Evolutionary conservation across 768 basidiomycete species (phyloP).

Genomic region (Lentinula detonsa): DNA sequence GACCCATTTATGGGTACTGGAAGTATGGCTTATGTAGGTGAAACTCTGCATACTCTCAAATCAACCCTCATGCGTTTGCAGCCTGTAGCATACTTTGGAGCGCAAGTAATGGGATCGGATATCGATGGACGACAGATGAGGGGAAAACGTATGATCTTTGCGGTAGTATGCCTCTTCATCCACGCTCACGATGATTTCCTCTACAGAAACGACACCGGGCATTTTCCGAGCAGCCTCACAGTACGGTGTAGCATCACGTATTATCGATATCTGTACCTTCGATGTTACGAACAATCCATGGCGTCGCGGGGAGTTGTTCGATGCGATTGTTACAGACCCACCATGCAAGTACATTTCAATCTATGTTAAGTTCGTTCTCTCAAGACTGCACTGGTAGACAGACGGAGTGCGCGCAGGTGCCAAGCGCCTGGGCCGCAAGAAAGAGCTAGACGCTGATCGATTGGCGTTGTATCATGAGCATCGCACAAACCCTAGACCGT

Average conservation of each 20-base stretch:
- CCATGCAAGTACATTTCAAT: conserved; percentile 57
- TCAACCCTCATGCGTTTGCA: conserved; percentile 20
- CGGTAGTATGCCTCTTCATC: neutral
- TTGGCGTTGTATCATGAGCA: conserved; percentile 31
- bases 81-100: conserved; percentile 87
- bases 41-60: neutral
- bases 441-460: conserved; percentile 32
- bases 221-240: conserved; percentile 77
- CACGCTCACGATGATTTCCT: neutral
- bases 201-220: conserved; percentile 49
- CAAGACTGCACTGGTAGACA: conserved; percentile 16
- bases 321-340: conserved; percentile 92
- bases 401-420: conserved; percentile 92
- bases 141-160: conserved; percentile 62
- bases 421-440: conserved; percentile 72
- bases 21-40: conserved; percentile 78
- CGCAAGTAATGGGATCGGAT: conserved; percentile 84
- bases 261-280: conserved; percentile 86
- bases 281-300: conserved; percentile 90
- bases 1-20: conserved; percentile 96
- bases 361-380: neutral
- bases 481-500: conserved; percentile 36
- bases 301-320: conserved; percentile 85
- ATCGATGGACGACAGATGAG: conserved; percentile 98
- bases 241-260: conserved; percentile 67